Percentiles rank a stretch among this genome's conserved stretches.
phyloP scores from a whole-genome alignment of 2,329 filamentous ascomycete genomes.

The Fusarium siculi region DNA sequence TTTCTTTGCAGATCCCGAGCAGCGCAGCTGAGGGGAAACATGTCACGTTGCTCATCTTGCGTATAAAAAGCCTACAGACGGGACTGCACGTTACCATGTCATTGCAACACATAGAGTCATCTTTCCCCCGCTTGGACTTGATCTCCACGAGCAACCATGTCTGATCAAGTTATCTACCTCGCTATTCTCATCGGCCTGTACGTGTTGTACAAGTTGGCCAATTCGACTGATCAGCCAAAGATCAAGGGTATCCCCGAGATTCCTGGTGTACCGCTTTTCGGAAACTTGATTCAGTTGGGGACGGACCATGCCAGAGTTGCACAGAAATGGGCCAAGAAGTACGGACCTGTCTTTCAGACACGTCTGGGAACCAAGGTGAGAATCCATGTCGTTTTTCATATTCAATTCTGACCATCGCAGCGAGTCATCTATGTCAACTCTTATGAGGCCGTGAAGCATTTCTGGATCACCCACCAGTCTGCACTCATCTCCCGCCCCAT shows the following conservation, averaged over 20 bases:
- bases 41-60: not conserved
- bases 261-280: constrained; percentile 70
- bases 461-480: constrained; percentile 84
- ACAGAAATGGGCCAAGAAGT: constrained; percentile 67
- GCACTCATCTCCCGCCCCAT: constrained; percentile 80
- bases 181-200: constrained; percentile 7
- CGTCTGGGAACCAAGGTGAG: constrained; percentile 73
- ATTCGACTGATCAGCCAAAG: constrained; percentile 65
- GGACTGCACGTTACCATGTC: not conserved
- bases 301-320: constrained; percentile 65
- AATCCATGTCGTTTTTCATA: not conserved
- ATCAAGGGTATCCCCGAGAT: constrained; percentile 71
- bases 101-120: not conserved
- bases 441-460: constrained; percentile 76
- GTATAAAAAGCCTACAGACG: constrained; percentile 1
- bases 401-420: constrained; percentile 43
- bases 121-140: not conserved
- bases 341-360: constrained; percentile 73
- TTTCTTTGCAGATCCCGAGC: constrained; percentile 6
- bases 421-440: constrained; percentile 82
- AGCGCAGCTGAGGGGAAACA: constrained; percentile 7
- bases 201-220: constrained; percentile 47
- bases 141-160: constrained; percentile 6
- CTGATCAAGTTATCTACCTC: constrained; percentile 24
- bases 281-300: constrained; percentile 70